Evolutionary conservation across 2,329 filamentous ascomycete species (phyloP), one percentile per base, ranked within the genome.

Genomic region (Cytospora piceae): DNA sequence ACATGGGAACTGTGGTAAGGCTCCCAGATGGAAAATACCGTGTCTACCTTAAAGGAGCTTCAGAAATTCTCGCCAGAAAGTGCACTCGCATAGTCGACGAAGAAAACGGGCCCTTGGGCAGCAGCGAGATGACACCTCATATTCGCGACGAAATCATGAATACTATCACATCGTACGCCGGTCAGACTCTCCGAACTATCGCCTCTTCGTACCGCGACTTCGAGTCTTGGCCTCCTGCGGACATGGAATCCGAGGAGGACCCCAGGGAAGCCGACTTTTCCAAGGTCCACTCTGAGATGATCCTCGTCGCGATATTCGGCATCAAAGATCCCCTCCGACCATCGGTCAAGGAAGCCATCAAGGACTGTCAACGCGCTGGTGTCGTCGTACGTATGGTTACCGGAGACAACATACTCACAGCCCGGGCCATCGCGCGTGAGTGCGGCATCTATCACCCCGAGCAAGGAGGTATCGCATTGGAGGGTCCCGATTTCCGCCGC

Each of bases 361-460:
- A 81, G 66, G 85, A 86, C 72, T 91, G 89, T 68, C 85, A 88
- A 70, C 82, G 81, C 31, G 90, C 90, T 22, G 90, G 90, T 63
- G 89, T 93, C 20, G 82, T 86, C 63, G 88, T 91, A 57, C 88
- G 89, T 71, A 92, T 92, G 89, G 89, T 92, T 58, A 92, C 89
- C 29, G 89, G 87, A 70, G 86, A 89, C 76, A 90, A 90, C 69
- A 77, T 90, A 68, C 79, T 83, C 29, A 90, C 87, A 27, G 87
- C 87, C 17, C 84, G 83, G 57, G 87, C 87, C 4, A 90, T 90
- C 69, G 87, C 87, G 17, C 78, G 76, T 12, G 85, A 89, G 63
- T 89, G 87, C 72, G 87, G 84, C 63, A 87, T 65, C 14, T 65
- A 65, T 42, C 63, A 65, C 12, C 62, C 62, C 1, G 62, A 64